Evolutionary conservation across 306 rosid genomes (phyloP), one percentile per base, ranked within the genome.

Genomic region (Dicorynia guianensis): DNA sequence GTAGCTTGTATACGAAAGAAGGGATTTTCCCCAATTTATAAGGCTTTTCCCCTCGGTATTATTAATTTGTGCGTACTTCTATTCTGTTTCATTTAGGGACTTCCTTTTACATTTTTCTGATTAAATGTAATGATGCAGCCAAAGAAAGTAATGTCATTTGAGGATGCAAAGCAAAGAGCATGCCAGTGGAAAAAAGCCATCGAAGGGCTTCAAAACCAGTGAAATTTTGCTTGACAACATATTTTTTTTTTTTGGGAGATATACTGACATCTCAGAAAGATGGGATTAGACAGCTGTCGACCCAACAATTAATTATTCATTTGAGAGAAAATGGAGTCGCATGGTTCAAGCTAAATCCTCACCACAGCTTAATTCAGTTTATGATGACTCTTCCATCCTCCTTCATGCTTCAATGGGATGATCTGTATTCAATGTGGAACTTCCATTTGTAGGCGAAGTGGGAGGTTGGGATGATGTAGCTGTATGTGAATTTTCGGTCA

Each of bases 171-270:
- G 71, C 93, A 86, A 76, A 82, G 87, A 75, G 89, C 89, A 3
- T 86, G 83, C 82, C 90, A 86, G 40, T 89, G 93, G 93, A 89
- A 89, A 87, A 89, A 86, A 80, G 89, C 90, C 13, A 86, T 89
- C 8, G 93, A 89, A 79, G 93, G 78, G 66, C 90, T 86, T 79
- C 90, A 89, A 66, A 89, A 84, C 55, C 76, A 82, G 85, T 89
- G 90, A 86, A 69, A 33, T 61, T 49, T 43, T 35, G 48, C 53
- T 70, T 53, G 69, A 67, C 63, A 13, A 69, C 50, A 19, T 34
- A 58, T 64, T 81, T 71, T 69, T 57, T 77, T 60, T n/a, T n/a
- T n/a, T n/a, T n/a, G n/a, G n/a, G 30, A 57, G 61, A 76, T 57
- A 40, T 44, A 48, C 63, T 69, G 54, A 71, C 69, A 38, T 54